These are phyloP conservation scores for Kockovaella imperatae DNA, from an alignment of 768 basidiomycete genomes.

Conservation along the genomic window DNA sequence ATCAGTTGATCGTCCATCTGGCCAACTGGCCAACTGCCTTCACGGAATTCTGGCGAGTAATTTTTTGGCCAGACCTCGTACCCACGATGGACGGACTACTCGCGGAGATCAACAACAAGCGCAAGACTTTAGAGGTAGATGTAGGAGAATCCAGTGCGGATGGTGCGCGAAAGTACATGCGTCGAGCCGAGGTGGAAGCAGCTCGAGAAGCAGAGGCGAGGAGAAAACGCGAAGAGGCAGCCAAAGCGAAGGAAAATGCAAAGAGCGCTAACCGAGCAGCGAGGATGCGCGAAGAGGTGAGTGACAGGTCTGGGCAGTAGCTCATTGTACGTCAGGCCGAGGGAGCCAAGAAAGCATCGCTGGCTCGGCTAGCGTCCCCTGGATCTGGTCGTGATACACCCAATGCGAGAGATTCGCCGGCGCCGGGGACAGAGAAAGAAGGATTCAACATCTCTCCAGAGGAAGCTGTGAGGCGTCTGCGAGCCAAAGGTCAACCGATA, in stretches of 20 bases:
- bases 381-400: conserved; percentile 47
- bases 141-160: conserved; percentile 43
- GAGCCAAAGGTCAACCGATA: conserved; percentile 87
- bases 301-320: not conserved
- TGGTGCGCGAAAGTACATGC: conserved; percentile 67
- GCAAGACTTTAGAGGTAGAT: conserved; percentile 60
- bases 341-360: conserved; percentile 11
- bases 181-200: conserved; percentile 78
- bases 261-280: conserved; percentile 36
- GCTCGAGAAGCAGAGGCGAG: conserved; percentile 47
- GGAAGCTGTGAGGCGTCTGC: conserved; percentile 79
- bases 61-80: no score
- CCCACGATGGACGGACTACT: conserved; percentile 79
- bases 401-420: conserved; percentile 39
- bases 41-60: no score
- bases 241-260: conserved; percentile 25
- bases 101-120: conserved; percentile 78
- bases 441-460: conserved; percentile 85
- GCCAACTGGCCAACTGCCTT: no score
- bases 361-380: conserved; percentile 16
- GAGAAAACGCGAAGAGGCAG: conserved; percentile 30
- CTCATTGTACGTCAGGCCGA: conserved; percentile 10
- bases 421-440: conserved; percentile 24
- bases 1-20: no score
- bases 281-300: conserved; percentile 21